Percentiles rank a stretch among this genome's conserved stretches.
Conservation (phyloP, 139 green algal genomes). For the Marvania coccoides region DNA sequence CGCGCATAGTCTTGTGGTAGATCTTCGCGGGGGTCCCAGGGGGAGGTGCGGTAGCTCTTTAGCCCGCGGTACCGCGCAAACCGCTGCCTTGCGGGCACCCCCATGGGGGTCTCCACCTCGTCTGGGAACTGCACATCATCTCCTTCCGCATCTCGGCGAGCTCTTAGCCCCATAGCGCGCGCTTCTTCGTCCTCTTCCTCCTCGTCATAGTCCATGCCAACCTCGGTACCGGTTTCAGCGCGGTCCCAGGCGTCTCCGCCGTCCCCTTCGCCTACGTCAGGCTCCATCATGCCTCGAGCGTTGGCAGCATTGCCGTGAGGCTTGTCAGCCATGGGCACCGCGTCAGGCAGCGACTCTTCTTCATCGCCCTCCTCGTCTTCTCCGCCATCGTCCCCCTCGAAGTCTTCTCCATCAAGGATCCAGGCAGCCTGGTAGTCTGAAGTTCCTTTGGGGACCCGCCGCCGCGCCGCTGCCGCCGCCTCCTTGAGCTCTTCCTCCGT, state of each 20-base stretch:
- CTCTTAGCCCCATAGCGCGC: slow-evolving; percentile 14
- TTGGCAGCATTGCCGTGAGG: not conserved
- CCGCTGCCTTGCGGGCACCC: slow-evolving; percentile 54
- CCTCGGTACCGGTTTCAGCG: slow-evolving; percentile 39
- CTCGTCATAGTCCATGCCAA: slow-evolving; percentile 37
- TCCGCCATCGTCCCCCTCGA: slow-evolving; percentile 12
- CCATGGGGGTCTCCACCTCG: slow-evolving; percentile 78
- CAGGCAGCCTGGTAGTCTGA: slow-evolving; percentile 92
- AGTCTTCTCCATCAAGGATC: slow-evolving; percentile 69
- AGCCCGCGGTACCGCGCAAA: slow-evolving; percentile 79
- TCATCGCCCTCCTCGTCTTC: slow-evolving; percentile 11
- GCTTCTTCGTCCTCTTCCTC: slow-evolving; percentile 36
- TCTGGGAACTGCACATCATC: slow-evolving; percentile 81
- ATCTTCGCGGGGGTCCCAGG: slow-evolving; percentile 86
- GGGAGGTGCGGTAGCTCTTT: slow-evolving; percentile 78
- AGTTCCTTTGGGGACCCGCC: slow-evolving; percentile 63
- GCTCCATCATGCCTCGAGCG: not conserved
- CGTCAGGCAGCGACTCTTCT: slow-evolving; percentile 15
- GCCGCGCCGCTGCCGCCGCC: slow-evolving; percentile 19
- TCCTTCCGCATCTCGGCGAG: slow-evolving; percentile 30
- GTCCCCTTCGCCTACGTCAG: not conserved
- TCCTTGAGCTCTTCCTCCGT: slow-evolving; percentile 61
- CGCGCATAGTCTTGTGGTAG: slow-evolving; percentile 81
- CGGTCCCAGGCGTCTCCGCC: not conserved
- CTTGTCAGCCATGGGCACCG: too few relatives aligned